These are phyloP conservation scores for Smithsoniella earleae DNA, from an alignment of 163 green algal species.

Conservation along the genomic window DNA sequence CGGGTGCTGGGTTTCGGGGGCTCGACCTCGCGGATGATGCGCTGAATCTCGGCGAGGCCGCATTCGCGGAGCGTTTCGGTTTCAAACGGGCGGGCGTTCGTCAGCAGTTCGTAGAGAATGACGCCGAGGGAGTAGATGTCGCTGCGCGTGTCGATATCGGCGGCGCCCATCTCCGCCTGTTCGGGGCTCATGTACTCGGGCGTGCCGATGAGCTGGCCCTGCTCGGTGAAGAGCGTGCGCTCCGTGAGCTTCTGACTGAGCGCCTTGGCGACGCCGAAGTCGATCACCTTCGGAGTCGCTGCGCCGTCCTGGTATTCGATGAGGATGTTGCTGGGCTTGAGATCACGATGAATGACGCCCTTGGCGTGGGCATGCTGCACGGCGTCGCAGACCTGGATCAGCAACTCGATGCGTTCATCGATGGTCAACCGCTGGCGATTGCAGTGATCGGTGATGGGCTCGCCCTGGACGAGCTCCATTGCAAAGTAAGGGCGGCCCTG, in stretches of 20 bases:
- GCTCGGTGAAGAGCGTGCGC: not conserved
- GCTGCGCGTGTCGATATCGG: not conserved
- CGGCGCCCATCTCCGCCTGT: not conserved
- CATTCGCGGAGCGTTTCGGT: too few species aligned
- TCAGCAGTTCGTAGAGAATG: not conserved
- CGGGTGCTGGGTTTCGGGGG: too few species aligned
- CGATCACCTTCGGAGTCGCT: not conserved
- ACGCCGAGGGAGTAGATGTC: not conserved
- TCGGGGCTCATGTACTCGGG: not conserved
- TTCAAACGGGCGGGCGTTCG: not conserved
- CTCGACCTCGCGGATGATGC: too few species aligned
- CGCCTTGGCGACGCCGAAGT: not conserved
- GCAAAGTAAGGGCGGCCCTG: not conserved
- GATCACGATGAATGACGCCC: constrained; percentile 2
- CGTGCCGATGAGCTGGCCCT: not conserved
- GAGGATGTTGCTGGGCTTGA: constrained; percentile 13
- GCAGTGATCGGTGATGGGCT: not conserved
- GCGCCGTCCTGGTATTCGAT: not conserved
- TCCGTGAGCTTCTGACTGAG: not conserved
- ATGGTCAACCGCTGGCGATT: not conserved
- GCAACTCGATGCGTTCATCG: not conserved
- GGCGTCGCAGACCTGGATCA: not conserved
- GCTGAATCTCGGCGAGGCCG: too few species aligned
- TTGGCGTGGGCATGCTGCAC: not conserved
- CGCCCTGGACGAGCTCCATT: not conserved